Evolutionary conservation across 768 basidiomycete genomes (phyloP), one percentile per base, ranked within the genome.

Genomic region (Russula abietina): DNA sequence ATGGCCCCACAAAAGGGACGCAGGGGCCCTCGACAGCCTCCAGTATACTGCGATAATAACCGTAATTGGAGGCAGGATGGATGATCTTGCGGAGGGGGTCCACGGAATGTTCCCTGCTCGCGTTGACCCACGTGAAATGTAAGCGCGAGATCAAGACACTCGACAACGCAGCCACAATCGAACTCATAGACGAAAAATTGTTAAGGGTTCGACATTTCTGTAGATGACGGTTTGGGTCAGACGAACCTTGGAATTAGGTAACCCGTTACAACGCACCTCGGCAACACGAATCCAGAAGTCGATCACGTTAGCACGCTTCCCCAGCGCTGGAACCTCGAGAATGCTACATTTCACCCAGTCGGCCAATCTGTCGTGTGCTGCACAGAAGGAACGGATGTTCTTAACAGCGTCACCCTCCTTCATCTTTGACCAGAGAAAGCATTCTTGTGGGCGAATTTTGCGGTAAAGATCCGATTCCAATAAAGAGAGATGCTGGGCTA

Each of bases 401-500:
- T 73, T 75, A 30, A 80, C 77, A 2, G 68, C 64, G 36, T 74
- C 70, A 36, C 77, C 77, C 12, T 70, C 75, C 30, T 72, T 72
- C 28, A 58, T 57, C 61, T 79, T 81, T 5, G 79, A 73, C 72
- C 90, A 90, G 39, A 76, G 71, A 36, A 96, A 76, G 71, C 89
- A 96, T 69, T 95, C 91, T 46, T 83, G 82, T 8, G 84, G 79
- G 10, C 82, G 81, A 60, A 94, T 83, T 70, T 83, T 84, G 62
- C 77, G 73, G 72, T 93, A 96, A 7, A 86, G 76, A 41, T 78
- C 74, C 59, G 80, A 83, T 71, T 95, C 91, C 64, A 85, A 76
- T 50, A 94, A 74, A n/a, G 87, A 85, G 49, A 96, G 77, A 68
- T 95, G 92, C 48, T 92, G 84, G 0, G 92, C 92, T 38, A 96